Conservation (phyloP, 1,284 basidiomycete genomes). For the Kwoniella shivajii region DNA sequence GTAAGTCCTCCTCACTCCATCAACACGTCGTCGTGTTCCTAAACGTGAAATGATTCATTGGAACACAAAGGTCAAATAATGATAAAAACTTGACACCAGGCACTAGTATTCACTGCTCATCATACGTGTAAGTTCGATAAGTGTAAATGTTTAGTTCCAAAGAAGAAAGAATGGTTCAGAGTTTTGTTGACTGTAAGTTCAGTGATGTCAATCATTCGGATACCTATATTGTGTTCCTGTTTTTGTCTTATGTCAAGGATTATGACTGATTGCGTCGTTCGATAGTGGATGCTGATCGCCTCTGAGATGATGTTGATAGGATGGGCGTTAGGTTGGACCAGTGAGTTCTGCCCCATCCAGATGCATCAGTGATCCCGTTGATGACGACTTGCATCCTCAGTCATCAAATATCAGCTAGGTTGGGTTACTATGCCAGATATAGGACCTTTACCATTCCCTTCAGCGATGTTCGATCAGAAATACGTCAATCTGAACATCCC, state of each 20-base stretch:
- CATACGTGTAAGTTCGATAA: slow-evolving; percentile 37
- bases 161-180: slow-evolving; percentile 40
- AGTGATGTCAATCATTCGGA: not conserved
- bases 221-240: not conserved
- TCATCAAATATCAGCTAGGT: slow-evolving; percentile 30
- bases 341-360: slow-evolving; percentile 10
- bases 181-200: slow-evolving; percentile 31
- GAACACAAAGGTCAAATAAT: no score
- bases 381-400: no score
- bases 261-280: not conserved
- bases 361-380: no score
- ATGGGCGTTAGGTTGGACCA: slow-evolving; percentile 26
- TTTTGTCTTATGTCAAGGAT: not conserved
- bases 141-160: slow-evolving; percentile 34
- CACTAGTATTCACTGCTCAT: slow-evolving; percentile 19
- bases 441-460: slow-evolving; percentile 29
- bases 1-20: not conserved
- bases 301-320: slow-evolving; percentile 20
- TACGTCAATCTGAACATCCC: slow-evolving; percentile 20
- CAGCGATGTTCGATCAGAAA: slow-evolving; percentile 19
- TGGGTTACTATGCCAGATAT: slow-evolving; percentile 23
- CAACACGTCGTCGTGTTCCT: no score
- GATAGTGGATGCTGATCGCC: slow-evolving; percentile 34
- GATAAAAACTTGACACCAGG: slow-evolving; percentile 6
- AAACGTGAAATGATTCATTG: no score